phyloP scores from a whole-genome alignment of 116 monocot species.

The Posidonia oceanica region DNA sequence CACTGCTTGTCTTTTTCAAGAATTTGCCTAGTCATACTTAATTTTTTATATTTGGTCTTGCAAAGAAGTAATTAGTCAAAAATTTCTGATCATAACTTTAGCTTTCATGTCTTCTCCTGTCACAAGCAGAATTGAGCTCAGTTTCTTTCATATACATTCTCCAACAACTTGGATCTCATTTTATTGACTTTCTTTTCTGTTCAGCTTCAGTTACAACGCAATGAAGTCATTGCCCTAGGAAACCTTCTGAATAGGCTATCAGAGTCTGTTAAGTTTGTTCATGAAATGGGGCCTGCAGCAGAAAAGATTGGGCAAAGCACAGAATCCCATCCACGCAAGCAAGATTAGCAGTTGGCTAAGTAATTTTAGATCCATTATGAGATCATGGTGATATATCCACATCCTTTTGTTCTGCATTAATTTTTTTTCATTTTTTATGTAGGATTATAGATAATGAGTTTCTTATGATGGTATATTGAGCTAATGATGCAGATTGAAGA shows the following conservation, averaged over 20 bases:
- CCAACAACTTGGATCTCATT: too few relatives aligned
- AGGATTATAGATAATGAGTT: neutral
- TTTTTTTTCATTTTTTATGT: neutral
- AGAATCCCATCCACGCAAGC: neutral
- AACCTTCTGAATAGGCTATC: conserved; percentile 89
- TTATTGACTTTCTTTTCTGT: neutral
- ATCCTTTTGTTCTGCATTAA: conserved; percentile 2
- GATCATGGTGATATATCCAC: neutral
- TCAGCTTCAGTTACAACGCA: conserved; percentile 70
- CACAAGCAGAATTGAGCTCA: too few relatives aligned
- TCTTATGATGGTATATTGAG: too few relatives aligned
- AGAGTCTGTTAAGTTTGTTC: conserved; percentile 73
- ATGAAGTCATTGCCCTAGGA: conserved; percentile 92
- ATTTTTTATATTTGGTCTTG: neutral
- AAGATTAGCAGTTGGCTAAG: conserved; percentile 4
- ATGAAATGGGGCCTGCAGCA: conserved; percentile 28
- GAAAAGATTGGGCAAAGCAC: conserved; percentile 5
- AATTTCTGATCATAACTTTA: too few relatives aligned
- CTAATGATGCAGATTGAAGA: too few relatives aligned
- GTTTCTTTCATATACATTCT: too few relatives aligned
- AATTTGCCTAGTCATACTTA: neutral
- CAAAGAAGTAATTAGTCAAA: too few relatives aligned
- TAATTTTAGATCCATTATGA: conserved; percentile 1
- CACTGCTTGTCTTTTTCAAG: too few relatives aligned
- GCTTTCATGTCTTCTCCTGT: too few relatives aligned